Evolutionary conservation across 2,329 filamentous ascomycete genomes (phyloP), one percentile per base, ranked within the genome.

Genomic region (Akanthomyces lecanii): DNA sequence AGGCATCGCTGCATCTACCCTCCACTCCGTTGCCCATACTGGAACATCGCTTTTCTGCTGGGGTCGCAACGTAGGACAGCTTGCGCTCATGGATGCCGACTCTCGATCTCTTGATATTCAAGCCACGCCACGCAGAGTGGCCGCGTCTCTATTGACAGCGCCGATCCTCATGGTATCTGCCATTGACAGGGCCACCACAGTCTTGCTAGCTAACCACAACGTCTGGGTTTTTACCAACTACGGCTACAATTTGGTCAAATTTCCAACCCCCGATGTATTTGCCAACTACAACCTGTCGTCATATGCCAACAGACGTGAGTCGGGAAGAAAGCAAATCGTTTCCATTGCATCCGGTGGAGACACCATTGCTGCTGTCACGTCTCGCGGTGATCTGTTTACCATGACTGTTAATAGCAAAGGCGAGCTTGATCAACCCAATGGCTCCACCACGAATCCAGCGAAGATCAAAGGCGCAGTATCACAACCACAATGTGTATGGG

Each of bases 181-280:
- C 4, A 97, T 96, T 64, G 94, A 98, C 71, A 89, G 88, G 67
- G 95, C 95, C 7, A 97, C 95, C 0, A 88, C 89, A 1, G 89
- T 92, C 66, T 78, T 99, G 33, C 83, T 99, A 3, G 89, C 92
- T 55, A 96, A 92, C 68, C 88, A 90, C 68, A 92, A 92, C 23
- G 92, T 98, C 11, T 96, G 90, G 82, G 89, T 99, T 0, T 97
- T 99, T 69, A 94, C 92, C 0, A 96, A 96, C 68, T 98, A 96
- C 70, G 94, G 94, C 5, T 98, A 97, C 72, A 92, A 92, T n/a
- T 91, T 92, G 66, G 82, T 98, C 61, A 87, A 86, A 52, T 97
- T 98, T 66, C 90, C 92, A 0, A 79, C 91, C 40, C 78, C 80
- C 1, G 90, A 93, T 67, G 84, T 85, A 6, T 88, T 91, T 67